Percentiles rank a stretch among this genome's conserved stretches.
phyloP scores from a whole-genome alignment of 345 rosid genomes.

The Gossypium mustelinum region DNA sequence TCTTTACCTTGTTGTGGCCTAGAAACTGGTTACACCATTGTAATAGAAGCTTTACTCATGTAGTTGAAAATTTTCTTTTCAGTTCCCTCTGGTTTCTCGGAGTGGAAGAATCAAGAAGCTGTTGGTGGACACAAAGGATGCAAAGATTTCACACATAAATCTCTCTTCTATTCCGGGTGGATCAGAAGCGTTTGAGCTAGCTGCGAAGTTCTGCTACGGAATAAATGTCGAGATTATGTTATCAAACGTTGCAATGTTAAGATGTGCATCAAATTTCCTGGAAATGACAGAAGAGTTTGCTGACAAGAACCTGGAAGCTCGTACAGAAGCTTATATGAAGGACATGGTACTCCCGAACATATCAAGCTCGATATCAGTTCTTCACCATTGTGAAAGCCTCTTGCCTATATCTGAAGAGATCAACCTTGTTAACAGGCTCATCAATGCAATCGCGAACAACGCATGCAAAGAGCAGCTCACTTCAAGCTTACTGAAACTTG shows the following conservation, averaged over 20 bases:
- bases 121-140: conserved; percentile 63
- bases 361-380: conserved; percentile 60
- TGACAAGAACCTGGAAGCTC: conserved; percentile 64
- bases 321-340: conserved; percentile 62
- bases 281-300: conserved; percentile 90
- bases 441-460: conserved; percentile 67
- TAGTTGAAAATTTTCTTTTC: conserved; percentile 23
- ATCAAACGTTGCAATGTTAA: conserved; percentile 64
- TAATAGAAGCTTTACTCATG: background rate
- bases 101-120: conserved; percentile 82
- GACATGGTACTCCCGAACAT: conserved; percentile 66
- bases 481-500: conserved; percentile 87
- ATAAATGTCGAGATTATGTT: conserved; percentile 61
- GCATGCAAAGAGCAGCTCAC: conserved; percentile 96
- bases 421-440: conserved; percentile 59
- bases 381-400: conserved; percentile 74
- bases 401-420: conserved; percentile 74
- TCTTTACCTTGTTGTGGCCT: background rate
- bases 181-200: conserved; percentile 81
- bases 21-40: background rate
- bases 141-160: conserved; percentile 53
- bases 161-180: conserved; percentile 75
- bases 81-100: conserved; percentile 92
- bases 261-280: conserved; percentile 69
- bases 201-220: conserved; percentile 98